Evolutionary conservation across 805 yeast species (phyloP), one percentile per base, ranked within the genome.

Genomic region (Ogataea ganodermae): DNA sequence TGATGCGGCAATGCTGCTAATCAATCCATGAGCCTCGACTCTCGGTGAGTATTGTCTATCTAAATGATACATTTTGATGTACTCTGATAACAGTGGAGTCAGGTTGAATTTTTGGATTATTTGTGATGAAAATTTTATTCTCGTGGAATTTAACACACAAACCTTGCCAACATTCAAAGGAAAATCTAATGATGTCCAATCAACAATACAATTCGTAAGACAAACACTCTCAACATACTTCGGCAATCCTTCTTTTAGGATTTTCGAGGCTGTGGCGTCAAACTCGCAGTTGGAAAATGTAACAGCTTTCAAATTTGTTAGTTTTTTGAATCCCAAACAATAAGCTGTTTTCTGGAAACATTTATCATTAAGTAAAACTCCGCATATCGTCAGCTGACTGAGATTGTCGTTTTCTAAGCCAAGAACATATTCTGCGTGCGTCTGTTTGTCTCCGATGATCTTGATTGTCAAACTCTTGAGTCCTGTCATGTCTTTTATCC

Each of bases 251-350:
- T 31, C 28, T 17, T 35, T 44, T n/a, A 52, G 17, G 3, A 52
- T 9, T 14, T 5, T 22, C 5, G 48, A 42, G 6, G 56, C 50
- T 5, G 35, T 38, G 2, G 30, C 18, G 28, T 48, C 44, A 16
- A 52, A 49, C 12, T 42, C 42, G 37, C 56, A 52, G 20, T 45
- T 46, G 8, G 56, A 52, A 40, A 52, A 48, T n/a, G 53, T 52
- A 13, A 52, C 30, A 1, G 41, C 32, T 39, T 44, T 52, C 40
- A 52, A 38, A 41, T 42, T 49, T 17, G 36, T 26, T 26, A 52
- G 27, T 26, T 18, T 28, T 17, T 43, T 20, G 38, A 49, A 49
- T 23, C 51, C 53, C 2, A 12, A 13, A 26, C 8, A 23, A 22
- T 33, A 12, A 5, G 24, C 33, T 8, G 26, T 14, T 5, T 18